Conservation (phyloP, 306 rosid species). For the Castanospermum australe region DNA sequence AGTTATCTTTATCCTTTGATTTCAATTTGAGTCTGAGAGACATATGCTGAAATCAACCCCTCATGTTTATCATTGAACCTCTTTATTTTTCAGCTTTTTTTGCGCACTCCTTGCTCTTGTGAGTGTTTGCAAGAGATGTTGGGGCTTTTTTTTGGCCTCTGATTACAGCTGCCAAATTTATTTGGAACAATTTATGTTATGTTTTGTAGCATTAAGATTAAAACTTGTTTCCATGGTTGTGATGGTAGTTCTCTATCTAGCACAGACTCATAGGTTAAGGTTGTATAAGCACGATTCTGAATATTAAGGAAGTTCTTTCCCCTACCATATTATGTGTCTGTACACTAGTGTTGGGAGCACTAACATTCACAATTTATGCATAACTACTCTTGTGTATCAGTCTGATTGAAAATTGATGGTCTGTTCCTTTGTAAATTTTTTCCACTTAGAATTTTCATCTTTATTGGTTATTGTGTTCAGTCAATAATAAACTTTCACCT, state of each 20-base stretch:
- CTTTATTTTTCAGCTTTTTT: neutral
- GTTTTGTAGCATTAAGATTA: conserved; percentile 1
- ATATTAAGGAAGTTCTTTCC: neutral
- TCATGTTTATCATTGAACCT: neutral
- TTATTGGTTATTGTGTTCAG: neutral
- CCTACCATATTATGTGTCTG: neutral
- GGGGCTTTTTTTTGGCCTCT: neutral
- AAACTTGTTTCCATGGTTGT: conserved; percentile 16
- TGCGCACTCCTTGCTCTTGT: neutral
- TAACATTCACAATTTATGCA: neutral
- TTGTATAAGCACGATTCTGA: neutral
- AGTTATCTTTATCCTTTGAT: neutral
- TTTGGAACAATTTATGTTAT: neutral
- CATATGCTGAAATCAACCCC: neutral
- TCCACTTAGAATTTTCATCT: neutral
- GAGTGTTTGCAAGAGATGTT: neutral
- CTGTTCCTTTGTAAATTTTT: neutral
- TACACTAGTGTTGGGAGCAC: neutral
- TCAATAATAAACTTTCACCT: conserved; percentile 2
- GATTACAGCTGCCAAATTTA: neutral
- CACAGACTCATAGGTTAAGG: neutral
- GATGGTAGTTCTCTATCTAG: neutral
- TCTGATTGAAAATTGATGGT: neutral
- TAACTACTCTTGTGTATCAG: neutral
- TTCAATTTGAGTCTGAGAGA: neutral